phyloP scores from a whole-genome alignment of 345 rosid species.

The Heritiera littoralis region DNA sequence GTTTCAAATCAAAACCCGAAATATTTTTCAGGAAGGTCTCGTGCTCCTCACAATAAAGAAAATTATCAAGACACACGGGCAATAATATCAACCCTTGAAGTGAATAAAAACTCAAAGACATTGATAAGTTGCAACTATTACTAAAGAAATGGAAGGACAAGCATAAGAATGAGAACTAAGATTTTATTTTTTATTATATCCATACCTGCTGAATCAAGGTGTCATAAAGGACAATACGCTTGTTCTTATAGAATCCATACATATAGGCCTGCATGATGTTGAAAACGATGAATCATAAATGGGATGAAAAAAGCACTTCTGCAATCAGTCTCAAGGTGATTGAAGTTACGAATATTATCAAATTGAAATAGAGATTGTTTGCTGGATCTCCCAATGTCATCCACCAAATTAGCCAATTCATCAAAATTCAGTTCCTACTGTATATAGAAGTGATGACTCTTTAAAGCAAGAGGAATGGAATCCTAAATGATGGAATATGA shows the following conservation, averaged over 20 bases:
- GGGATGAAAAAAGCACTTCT: background rate
- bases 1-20: background rate
- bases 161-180: background rate
- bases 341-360: background rate
- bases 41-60: conserved; percentile 3
- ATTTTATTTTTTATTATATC: conserved; percentile 3
- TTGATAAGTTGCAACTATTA: background rate
- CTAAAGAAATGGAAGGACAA: background rate
- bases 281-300: conserved; percentile 24
- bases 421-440: background rate
- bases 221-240: conserved; percentile 95
- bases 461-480: background rate
- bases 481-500: background rate
- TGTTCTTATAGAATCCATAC: conserved; percentile 99
- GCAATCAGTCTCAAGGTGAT: background rate
- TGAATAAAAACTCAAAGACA: background rate
- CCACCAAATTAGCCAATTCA: background rate
- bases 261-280: conserved; percentile 77
- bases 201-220: conserved; percentile 96
- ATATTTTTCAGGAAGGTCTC: background rate
- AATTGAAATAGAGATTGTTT: background rate
- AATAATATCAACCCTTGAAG: background rate
- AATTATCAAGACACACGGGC: background rate
- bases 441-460: background rate
- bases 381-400: background rate